Evolutionary conservation across 2,329 filamentous ascomycete species (phyloP).

Genomic region (Hortaea werneckii): DNA sequence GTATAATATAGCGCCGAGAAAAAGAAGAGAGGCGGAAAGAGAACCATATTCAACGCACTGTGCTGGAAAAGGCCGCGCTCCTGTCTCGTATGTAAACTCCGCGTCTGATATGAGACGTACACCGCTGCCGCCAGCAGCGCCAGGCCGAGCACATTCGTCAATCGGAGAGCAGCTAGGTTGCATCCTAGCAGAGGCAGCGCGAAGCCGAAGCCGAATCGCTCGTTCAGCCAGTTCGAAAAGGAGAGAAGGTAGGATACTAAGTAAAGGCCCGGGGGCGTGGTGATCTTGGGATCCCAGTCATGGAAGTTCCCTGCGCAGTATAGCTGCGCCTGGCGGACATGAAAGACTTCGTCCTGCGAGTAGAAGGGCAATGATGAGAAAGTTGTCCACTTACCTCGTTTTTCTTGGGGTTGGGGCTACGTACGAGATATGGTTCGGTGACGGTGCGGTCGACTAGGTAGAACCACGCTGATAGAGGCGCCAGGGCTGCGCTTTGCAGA

Average conservation of each 20-base stretch:
- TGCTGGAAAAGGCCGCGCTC: constrained; percentile 30
- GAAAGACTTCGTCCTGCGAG: constrained; percentile 69
- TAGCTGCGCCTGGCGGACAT: constrained; percentile 80
- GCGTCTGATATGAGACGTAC: constrained; percentile 16
- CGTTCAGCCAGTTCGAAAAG: neutral
- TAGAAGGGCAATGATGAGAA: constrained; percentile 10
- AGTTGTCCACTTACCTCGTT: constrained; percentile 9
- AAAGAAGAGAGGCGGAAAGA: constrained; percentile 90
- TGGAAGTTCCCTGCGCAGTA: constrained; percentile 68
- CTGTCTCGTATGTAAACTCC: constrained; percentile 2
- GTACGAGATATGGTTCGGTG: constrained; percentile 49
- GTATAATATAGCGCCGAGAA: constrained; percentile 95
- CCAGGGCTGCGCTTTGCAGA: constrained; percentile 11
- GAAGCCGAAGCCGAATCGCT: constrained; percentile 16
- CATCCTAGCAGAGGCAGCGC: neutral
- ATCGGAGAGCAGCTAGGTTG: constrained; percentile 25
- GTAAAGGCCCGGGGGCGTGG: constrained; percentile 77
- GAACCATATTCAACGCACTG: constrained; percentile 64
- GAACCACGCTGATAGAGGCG: constrained; percentile 21
- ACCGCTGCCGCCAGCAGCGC: constrained; percentile 24
- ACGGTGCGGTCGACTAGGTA: constrained; percentile 37
- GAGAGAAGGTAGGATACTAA: constrained; percentile 29
- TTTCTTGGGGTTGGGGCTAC: constrained; percentile 11
- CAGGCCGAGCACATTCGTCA: constrained; percentile 30
- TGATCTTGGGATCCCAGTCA: constrained; percentile 94